phyloP scores from a whole-genome alignment of 2,329 filamentous ascomycete species.

The Lachnellula cervina region DNA sequence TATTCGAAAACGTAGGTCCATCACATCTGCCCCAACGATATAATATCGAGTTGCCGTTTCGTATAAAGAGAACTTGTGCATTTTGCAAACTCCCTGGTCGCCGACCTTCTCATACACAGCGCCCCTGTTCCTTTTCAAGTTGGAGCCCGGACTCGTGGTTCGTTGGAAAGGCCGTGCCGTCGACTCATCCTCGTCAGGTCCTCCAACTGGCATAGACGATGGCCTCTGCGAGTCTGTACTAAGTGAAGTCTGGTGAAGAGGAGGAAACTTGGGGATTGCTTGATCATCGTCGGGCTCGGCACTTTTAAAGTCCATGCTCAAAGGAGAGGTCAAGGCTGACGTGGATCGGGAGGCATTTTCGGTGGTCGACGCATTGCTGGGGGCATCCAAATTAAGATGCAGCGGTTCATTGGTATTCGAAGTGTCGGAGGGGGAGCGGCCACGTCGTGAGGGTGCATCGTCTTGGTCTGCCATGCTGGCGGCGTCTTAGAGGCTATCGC shows the following conservation, averaged over 20 bases:
- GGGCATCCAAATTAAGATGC: constrained; percentile 25
- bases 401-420: constrained; percentile 6
- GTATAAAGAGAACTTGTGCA: constrained; percentile 98
- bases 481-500: constrained; percentile 1
- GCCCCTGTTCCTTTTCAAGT: constrained; percentile 28
- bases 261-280: constrained; percentile 25
- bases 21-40: constrained; percentile 86
- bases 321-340: constrained; percentile 31
- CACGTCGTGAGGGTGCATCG: constrained; percentile 18
- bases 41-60: constrained; percentile 93
- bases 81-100: constrained; percentile 50
- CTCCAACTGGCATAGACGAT: constrained; percentile 23
- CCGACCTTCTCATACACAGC: constrained; percentile 30
- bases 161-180: constrained; percentile 53
- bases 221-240: constrained; percentile 16
- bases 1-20: constrained; percentile 83
- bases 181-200: constrained; percentile 54
- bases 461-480: constrained; percentile 30
- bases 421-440: constrained; percentile 24
- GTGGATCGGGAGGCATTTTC: constrained; percentile 26
- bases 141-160: constrained; percentile 42
- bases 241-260: constrained; percentile 21
- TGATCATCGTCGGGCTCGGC: constrained; percentile 19
- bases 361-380: constrained; percentile 20
- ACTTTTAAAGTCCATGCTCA: constrained; percentile 25